Evolutionary conservation across 2,329 filamentous ascomycete species (phyloP), one percentile per base, ranked within the genome.

Genomic region (Talaromyces marneffei): DNA sequence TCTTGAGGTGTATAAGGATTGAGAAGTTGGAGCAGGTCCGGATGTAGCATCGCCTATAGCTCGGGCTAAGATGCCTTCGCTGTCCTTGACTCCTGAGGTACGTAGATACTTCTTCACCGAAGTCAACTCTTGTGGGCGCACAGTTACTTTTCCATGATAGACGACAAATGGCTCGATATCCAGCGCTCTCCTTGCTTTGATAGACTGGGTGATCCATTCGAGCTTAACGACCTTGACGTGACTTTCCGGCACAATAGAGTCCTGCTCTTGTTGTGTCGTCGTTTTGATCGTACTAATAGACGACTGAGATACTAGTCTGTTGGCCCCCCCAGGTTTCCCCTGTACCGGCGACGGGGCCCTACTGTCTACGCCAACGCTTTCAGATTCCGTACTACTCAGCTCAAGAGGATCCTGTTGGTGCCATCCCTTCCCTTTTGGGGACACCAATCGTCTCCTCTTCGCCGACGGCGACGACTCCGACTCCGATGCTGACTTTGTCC

Each of bases 191-290:
- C 77, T 75, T 20, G 75, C 69, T 59, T 73, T 67, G 18, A 81
- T 65, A 33, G 80, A 85, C 18, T 77, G 72, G 3, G 79, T 68
- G 25, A 86, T 68, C 85, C 85, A 87, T 12, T 81, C 77, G 4
- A 83, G 65, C 62, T 76, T 82, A 44, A 85, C 67, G 2, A 86
- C 80, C 62, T 76, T 78, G 53, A 85, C 67, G 10, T 71, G 67
- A 35, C 77, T 72, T 4, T 69, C 54, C 2, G 59, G 42, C 16
- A 55, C 50, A 6, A 60, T 44, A 3, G 52, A 1, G 14, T 48
- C 46, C 8, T 56, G 18, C 9, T 55, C 42, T 12, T 7, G n/a
- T 31, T 54, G 33, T 18, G 18, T 25, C 16, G 8, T 12, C n/a
- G 10, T 8, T 52, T 57, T 29, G 16, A 27, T 50, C 31, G 42